Base-by-base conservation (phyloP, 1,139 yeast species). In the Pneumocystis wakefieldiae region DNA sequence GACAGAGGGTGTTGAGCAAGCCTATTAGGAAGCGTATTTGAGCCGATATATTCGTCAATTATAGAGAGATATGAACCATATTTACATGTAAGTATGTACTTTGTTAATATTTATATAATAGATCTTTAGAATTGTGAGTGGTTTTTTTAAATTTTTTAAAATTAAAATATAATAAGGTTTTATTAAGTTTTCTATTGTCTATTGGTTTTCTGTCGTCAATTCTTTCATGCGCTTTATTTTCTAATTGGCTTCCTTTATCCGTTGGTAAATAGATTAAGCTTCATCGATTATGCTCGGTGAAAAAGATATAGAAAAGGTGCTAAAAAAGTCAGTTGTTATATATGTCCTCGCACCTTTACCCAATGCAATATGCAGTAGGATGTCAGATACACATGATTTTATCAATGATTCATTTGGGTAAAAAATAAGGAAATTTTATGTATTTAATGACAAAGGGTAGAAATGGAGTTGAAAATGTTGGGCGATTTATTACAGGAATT, bases 151-250 rank as follows among this genome's bases (percentile, higher is more conserved):
- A 17, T 3, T 24, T 8, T 48, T 24, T 24, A 8, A 24, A 24
- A 24, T 24, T 24, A 48, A 8, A 48, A 24, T 24, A 12, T 48
- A 12, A 24, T 24, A 7, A 48, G 55, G 86, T 87, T 57, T 83
- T 85, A 1, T 81, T 88, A 48, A 84, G 94, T 28, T 78, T 86
- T 59, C 83, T 87, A 55, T 78, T 87, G 60, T 87, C 95, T 0
- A 77, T 85, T 72, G 95, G 96, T 14, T 87, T 87, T 69, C 80
- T 88, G 59, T 77, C 87, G 65, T 84, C 87, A 61, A 84, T 87
- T n/a, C 78, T 87, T 28, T 88, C 94, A 17, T 87, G 91, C 32
- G 85, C 85, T 5, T 77, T 86, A 24, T 84, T 79, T 71, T 86
- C 86, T 62, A 86, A 85, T 72, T 87, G 95, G 95, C 78, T 81